Percentiles rank a stretch among this genome's conserved stretches.
These are phyloP conservation scores for Debaryomycetaceae sp. DNA, from an alignment of 1,139 yeast genomes.

Conservation along the genomic window DNA sequence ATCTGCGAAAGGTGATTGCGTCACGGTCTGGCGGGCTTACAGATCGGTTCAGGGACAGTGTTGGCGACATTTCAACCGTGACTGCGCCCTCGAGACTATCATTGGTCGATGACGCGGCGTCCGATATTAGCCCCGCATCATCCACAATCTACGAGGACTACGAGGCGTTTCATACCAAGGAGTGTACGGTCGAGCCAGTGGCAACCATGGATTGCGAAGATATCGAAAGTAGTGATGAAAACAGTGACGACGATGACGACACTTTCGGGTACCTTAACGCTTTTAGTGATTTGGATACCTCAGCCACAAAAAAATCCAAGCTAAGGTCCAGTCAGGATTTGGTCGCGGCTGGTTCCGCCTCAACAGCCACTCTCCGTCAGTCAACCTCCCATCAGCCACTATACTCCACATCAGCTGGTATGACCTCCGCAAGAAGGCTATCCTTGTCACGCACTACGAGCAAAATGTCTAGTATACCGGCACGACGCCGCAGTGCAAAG, in stretches of 20 bases:
- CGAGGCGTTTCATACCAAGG: slow-evolving; percentile 2
- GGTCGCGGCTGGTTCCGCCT: too few relatives aligned
- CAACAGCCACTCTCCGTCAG: too few relatives aligned
- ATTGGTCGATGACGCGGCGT: slow-evolving; percentile 3
- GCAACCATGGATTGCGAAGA: too few relatives aligned
- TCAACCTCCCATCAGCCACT: too few relatives aligned
- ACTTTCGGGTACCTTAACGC: slow-evolving; percentile 14
- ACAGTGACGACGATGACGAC: slow-evolving; percentile 14
- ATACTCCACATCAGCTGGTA: too few relatives aligned
- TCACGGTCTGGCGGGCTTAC: slow-evolving; percentile 2
- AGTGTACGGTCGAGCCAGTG: too few relatives aligned
- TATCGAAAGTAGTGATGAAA: slow-evolving; percentile 5
- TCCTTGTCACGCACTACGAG: too few relatives aligned
- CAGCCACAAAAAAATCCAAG: slow-evolving; percentile 5
- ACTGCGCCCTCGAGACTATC: slow-evolving; percentile 7
- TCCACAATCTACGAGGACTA: background rate
- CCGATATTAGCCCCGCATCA: slow-evolving; percentile 2
- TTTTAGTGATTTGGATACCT: slow-evolving; percentile 10
- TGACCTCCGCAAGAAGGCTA: too few relatives aligned
- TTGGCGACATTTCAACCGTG: slow-evolving; percentile 8
- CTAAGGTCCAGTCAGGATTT: background rate
- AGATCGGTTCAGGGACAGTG: too few relatives aligned
- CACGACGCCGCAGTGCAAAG: too few relatives aligned
- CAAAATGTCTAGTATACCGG: too few relatives aligned
- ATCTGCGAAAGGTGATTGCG: too few relatives aligned